Conservation (phyloP, 768 basidiomycete genomes). For the Tricholoma matsutake region DNA sequence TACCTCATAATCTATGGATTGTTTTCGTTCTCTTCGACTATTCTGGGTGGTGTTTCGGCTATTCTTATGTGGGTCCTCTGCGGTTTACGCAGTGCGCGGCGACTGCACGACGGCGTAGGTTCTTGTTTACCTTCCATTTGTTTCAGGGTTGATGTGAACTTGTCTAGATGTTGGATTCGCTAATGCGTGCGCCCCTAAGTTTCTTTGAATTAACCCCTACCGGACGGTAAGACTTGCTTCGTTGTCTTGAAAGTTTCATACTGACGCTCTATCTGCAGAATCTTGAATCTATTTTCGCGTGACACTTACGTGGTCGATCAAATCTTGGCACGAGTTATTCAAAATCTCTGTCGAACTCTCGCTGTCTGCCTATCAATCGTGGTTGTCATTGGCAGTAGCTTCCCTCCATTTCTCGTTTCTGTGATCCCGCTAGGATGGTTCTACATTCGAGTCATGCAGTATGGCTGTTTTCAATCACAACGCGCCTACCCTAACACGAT, state of each 20-base stretch:
- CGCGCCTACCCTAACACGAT: background rate
- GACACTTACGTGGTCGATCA: constrained; percentile 88
- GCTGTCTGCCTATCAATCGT: constrained; percentile 58
- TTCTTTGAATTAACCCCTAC: constrained; percentile 91
- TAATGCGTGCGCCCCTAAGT: constrained; percentile 79
- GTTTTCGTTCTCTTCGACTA: constrained; percentile 56
- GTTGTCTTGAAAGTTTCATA: background rate
- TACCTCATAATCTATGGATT: constrained; percentile 67
- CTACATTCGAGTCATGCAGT: constrained; percentile 81
- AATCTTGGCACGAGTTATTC: constrained; percentile 73
- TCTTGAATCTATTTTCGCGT: constrained; percentile 88
- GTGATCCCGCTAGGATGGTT: constrained; percentile 76
- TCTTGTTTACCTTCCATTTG: background rate
- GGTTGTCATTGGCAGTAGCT: constrained; percentile 74
- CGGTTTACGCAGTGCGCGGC: constrained; percentile 66
- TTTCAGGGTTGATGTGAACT: background rate
- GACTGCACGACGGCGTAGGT: constrained; percentile 74
- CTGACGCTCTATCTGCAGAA: constrained; percentile 39
- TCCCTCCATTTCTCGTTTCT: constrained; percentile 78
- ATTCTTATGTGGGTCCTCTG: constrained; percentile 78
- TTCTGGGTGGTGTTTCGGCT: constrained; percentile 52
- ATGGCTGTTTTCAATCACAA: constrained; percentile 19
- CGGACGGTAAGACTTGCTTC: constrained; percentile 52
- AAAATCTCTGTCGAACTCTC: constrained; percentile 64
- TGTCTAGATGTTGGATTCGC: constrained; percentile 67